Evolutionary conservation across 164 flowering plant genomes (phyloP).

Genomic region (Umbellularia californica): DNA sequence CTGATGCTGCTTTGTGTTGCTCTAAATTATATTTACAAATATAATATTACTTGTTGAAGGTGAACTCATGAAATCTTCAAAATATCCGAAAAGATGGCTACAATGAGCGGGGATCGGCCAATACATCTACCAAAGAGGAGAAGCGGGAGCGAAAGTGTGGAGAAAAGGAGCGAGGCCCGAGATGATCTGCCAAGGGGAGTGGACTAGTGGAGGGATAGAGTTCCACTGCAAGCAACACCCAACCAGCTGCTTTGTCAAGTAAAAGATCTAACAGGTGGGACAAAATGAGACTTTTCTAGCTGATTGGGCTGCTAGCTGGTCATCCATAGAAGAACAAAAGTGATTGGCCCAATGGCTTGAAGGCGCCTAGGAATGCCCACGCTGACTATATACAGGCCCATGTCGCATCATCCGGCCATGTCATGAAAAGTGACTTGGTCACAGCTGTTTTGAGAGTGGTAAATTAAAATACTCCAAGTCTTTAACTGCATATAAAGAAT

Average conservation of each 20-base stretch:
- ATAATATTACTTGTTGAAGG: constrained; percentile 9
- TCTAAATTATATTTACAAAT: neutral
- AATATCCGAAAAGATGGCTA: constrained; percentile 13
- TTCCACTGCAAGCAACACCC: no score
- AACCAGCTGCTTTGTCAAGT: neutral
- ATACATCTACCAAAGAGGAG: constrained; percentile 7
- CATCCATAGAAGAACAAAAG: neutral
- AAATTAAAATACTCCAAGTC: no score
- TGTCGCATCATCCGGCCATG: no score
- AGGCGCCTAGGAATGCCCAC: neutral
- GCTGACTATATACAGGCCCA: no score
- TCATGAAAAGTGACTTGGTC: no score
- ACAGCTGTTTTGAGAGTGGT: no score
- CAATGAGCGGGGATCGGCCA: constrained; percentile 11
- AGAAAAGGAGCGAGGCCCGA: no score
- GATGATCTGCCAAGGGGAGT: constrained; percentile 9
- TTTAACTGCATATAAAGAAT: no score
- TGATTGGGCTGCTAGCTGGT: constrained; percentile 7
- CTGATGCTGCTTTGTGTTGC: constrained; percentile 51
- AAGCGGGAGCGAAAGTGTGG: no score
- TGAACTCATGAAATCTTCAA: constrained; percentile 12
- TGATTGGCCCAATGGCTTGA: neutral
- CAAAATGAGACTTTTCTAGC: constrained; percentile 11
- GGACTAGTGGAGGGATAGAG: constrained; percentile 11
- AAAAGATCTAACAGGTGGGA: constrained; percentile 7